These are phyloP conservation scores for Penicillium turbatum DNA, from an alignment of 495 filamentous ascomycete species.

Conservation along the genomic window DNA sequence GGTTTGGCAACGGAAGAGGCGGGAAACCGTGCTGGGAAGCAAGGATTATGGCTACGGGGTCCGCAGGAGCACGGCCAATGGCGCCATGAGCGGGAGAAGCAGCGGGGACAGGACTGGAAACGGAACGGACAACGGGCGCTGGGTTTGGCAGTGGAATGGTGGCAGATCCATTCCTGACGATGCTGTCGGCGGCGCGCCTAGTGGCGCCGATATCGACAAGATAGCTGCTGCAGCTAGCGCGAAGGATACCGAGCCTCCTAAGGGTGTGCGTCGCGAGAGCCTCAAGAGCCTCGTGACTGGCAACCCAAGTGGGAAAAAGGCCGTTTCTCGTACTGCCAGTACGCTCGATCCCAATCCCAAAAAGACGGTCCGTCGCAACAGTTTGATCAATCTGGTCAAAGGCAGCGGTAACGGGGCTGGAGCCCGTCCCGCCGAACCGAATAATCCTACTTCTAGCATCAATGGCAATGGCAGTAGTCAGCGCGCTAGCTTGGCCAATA, in stretches of 20 bases:
- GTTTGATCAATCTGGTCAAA: background rate
- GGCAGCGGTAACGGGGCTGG: background rate
- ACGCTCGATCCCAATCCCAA: conserved; percentile 2
- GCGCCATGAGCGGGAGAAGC: background rate
- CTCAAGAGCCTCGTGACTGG: conserved; percentile 2
- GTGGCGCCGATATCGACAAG: background rate
- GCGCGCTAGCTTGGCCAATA: background rate
- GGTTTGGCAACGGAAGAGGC: background rate
- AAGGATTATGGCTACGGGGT: background rate
- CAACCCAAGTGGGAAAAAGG: background rate
- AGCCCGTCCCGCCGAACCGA: background rate
- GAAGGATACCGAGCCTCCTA: background rate
- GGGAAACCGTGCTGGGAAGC: background rate
- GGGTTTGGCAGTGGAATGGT: conserved; percentile 11
- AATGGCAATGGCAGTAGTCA: background rate
- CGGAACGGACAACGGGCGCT: conserved; percentile 1
- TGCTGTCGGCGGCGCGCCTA: background rate
- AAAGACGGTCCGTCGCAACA: background rate
- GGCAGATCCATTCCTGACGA: background rate
- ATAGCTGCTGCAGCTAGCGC: background rate
- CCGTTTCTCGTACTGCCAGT: background rate
- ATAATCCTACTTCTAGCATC: background rate
- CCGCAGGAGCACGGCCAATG: background rate
- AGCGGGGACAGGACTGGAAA: background rate
- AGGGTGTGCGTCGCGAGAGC: background rate